Evolutionary conservation across 352 stramenopile species (phyloP).

Genomic region (Plasmopara halstedii): DNA sequence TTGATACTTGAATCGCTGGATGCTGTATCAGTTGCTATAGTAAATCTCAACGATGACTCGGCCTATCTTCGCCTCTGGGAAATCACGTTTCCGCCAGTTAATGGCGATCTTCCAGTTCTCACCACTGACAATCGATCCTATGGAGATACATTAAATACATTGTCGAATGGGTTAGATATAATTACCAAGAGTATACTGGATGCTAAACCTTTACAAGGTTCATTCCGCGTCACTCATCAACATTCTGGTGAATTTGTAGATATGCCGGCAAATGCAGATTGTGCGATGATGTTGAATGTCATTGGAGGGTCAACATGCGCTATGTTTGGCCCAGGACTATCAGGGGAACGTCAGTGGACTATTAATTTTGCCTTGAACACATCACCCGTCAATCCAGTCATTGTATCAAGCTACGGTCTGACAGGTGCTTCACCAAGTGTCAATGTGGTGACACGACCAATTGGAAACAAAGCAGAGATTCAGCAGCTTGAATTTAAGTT

Average conservation of each 20-base stretch:
- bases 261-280: not conserved
- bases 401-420: not conserved
- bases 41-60: constrained; percentile 7
- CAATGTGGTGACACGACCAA: not conserved
- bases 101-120: constrained; percentile 17
- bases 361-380: constrained; percentile 10
- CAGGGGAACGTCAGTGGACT: constrained; percentile 23
- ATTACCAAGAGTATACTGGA: constrained; percentile 4
- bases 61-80: constrained; percentile 5
- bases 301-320: constrained; percentile 18
- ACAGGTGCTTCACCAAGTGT: not conserved
- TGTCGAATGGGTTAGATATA: constrained; percentile 21
- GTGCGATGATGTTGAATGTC: constrained; percentile 1
- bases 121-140: constrained; percentile 7
- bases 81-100: constrained; percentile 22
- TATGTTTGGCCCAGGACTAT: constrained; percentile 19
- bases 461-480: constrained; percentile 8
- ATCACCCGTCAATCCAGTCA: not conserved
- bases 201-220: constrained; percentile 15
- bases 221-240: constrained; percentile 19
- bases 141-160: constrained; percentile 18
- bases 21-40: constrained; percentile 10
- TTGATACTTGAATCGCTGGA: not conserved
- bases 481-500: constrained; percentile 18
- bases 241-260: constrained; percentile 6